Evolutionary conservation across 257 asterid genomes (phyloP).

Genomic region (Lycium barbarum): DNA sequence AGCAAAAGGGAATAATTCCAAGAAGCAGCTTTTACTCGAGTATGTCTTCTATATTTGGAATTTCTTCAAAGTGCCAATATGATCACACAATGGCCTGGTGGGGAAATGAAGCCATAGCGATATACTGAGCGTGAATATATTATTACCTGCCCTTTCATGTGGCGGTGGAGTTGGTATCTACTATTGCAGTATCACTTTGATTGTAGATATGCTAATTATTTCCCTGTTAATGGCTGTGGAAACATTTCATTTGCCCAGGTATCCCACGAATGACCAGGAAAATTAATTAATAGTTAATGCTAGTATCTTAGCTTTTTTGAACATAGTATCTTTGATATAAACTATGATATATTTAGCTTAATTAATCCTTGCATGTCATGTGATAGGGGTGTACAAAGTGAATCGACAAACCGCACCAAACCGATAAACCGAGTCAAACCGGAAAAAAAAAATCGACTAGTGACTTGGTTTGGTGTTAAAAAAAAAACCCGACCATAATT

Average conservation of each 20-base stretch:
- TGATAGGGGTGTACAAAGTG: too few species aligned
- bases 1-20: too few species aligned
- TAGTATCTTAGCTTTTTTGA: not conserved
- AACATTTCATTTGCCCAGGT: constrained; percentile 24
- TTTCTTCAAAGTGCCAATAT: not conserved
- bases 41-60: not conserved
- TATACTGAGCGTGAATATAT: not conserved
- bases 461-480: too few species aligned
- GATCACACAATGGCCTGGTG: not conserved
- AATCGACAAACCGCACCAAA: too few species aligned
- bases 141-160: not conserved
- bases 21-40: not conserved
- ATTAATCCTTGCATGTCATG: not conserved
- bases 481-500: too few species aligned
- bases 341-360: not conserved
- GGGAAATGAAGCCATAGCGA: not conserved
- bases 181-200: not conserved
- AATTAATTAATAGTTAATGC: not conserved
- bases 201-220: not conserved
- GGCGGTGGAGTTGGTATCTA: constrained; percentile 24
- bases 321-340: constrained; percentile 8
- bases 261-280: not conserved
- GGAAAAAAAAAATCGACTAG: too few species aligned
- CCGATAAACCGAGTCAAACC: too few species aligned
- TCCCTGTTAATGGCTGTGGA: not conserved